Conservation (phyloP, 805 yeast species). For the Metschnikowia dekortorum region DNA sequence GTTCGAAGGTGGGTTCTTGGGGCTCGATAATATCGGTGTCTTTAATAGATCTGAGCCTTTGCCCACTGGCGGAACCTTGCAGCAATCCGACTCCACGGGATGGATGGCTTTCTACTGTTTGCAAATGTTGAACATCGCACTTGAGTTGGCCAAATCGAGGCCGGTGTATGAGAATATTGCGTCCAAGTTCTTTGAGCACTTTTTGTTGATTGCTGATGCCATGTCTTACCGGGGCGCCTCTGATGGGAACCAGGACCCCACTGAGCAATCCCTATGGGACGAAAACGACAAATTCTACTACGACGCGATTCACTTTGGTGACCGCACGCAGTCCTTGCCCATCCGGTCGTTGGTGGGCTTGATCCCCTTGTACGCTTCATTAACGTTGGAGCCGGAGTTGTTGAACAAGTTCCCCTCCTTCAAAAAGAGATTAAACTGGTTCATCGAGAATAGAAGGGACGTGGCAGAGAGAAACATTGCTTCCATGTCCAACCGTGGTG, state of each 20-base stretch:
- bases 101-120: conserved; percentile 95
- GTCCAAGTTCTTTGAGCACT: conserved; percentile 90
- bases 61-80: conserved; percentile 87
- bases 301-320: conserved; percentile 84
- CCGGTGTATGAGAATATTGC: conserved; percentile 91
- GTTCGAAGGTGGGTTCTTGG: conserved; percentile 92
- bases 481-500: conserved; percentile 74
- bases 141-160: conserved; percentile 81
- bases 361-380: conserved; percentile 84
- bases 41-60: conserved; percentile 90
- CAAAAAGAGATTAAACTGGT: conserved; percentile 81
- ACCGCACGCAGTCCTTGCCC: conserved; percentile 63
- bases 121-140: conserved; percentile 88
- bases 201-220: conserved; percentile 86
- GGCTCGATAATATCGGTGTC: conserved; percentile 87
- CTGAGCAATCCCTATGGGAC: conserved; percentile 77
- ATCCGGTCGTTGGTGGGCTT: conserved; percentile 88
- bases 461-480: conserved; percentile 82
- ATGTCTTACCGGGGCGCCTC: conserved; percentile 63
- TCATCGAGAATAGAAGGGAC: conserved; percentile 61
- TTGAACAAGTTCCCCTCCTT: conserved; percentile 76
- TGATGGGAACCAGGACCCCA: conserved; percentile 35
- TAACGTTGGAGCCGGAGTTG: conserved; percentile 82
- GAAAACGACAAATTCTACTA: conserved; percentile 85
- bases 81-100: conserved; percentile 94